Evolutionary conservation across 2,329 filamentous ascomycete genomes (phyloP), one percentile per base, ranked within the genome.

Genomic region (Colletotrichum camelliae): DNA sequence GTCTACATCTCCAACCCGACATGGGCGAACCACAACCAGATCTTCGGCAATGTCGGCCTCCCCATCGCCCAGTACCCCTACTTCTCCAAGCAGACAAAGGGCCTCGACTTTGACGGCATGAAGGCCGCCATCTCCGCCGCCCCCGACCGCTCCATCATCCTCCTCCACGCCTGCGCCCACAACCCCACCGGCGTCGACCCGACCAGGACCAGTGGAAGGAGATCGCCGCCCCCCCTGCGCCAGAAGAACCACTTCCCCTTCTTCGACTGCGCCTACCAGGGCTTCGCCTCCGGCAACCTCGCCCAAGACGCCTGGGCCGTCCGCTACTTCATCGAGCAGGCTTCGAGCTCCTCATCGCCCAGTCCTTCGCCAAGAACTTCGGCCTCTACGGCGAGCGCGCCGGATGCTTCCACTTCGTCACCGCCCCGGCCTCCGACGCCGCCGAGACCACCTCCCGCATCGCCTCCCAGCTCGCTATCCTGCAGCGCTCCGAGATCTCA

Each of bases 11-110:
- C 96, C 82, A 94, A 94, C 85, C 97, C 97, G 69, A 99, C 97
- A 77, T 99, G 97, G 97, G 96, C 94, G 80, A 99, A 99, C 89
- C 97, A 99, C 92, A 93, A 97, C 88, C 97, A 98, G 86, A 98
- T 99, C 89, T 98, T 99, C 89, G 91, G 89, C 86, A 98, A 98
- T 83, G 96, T 98, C 82, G 90, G 91, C 80, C 89, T 98, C 35
- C 88, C 92, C 39, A 91, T 95, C 81, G 93, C 93, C 80, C 92
- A 92, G 79, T 99, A 99, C 88, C 97, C 96, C 66, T 99, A 99
- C 90, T 99, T 98, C 88, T 93, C 93, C 85, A 92, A 95, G 84
- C 84, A 94, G 83, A 98, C 96, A 79, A 96, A 95, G 84, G 96
- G 95, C 66, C 93, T 99, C 68, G 96, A 98, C 86, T 96, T 98